Base-by-base conservation (phyloP, 2,329 filamentous ascomycete species). In the Rhinocladiella similis region DNA sequence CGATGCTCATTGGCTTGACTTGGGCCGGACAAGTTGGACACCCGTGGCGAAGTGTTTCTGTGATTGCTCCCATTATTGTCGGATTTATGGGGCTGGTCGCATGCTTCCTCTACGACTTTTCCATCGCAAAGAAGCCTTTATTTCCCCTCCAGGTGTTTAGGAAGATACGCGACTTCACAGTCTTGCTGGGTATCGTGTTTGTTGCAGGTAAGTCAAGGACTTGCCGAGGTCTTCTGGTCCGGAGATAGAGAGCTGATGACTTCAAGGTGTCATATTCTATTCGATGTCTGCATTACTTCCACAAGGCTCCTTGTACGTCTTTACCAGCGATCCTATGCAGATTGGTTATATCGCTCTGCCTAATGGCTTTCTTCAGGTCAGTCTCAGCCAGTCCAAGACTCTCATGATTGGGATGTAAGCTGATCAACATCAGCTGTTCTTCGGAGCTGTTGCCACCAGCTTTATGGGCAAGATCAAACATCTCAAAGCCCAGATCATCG, bases 91-190 rank as follows among this genome's bases (percentile, higher is more conserved):
- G 29, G 5, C 46, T 58, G 16, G 33, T 46, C 4, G 54, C 39
- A 13, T 53, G 41, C 20, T 65, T 54, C 51, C 50, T 72, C 42
- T 76, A 73, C 58, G 72, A 77, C 67, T 69, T 65, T 18, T 72
- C 65, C 56, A 66, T 73, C 45, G 70, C 67, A 54, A 66, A 70
- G 4, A 68, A 72, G 47, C 73, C 55, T 10, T 47, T 58, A 9
- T 54, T 58, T 33, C 55, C 55, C 5, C 43, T 50, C 13, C 16
- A 16, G 33, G 22, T 58, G n/a, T 50, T 58, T 13, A 38, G 39
- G 3, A 25, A 43, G 14, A 35, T 36, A 3, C 45, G 50, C 2
- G 50, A 47, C 19, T 58, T 47, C 25, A 54, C 47, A 5, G 35
- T 54, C 12, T 22, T 54, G 5, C 38, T 54, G 7, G 51, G 48